Evolutionary conservation across 2,329 filamentous ascomycete genomes (phyloP).

Genomic region (Pseudocercospora vitis): DNA sequence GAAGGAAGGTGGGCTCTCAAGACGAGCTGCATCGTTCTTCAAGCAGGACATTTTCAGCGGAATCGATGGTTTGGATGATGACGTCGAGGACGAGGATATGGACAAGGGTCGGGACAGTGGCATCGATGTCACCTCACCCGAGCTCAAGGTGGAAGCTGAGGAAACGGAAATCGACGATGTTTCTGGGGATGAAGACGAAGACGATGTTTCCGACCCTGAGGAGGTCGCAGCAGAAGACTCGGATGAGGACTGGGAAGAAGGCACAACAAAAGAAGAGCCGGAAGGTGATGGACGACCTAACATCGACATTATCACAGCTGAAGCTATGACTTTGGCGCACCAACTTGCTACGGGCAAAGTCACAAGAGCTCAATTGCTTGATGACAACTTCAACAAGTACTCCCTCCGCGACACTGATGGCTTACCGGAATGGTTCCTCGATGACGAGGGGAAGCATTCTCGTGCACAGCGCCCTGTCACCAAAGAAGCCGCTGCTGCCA

Average conservation of each 20-base stretch:
- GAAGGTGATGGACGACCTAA: conserved; percentile 62
- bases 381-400: conserved; percentile 92
- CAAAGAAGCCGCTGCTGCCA: conserved; percentile 83
- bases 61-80: conserved; percentile 62
- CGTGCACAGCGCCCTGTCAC: conserved; percentile 84
- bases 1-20: conserved; percentile 65
- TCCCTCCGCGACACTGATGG: conserved; percentile 88
- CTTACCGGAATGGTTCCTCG: conserved; percentile 95
- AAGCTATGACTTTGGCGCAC: conserved; percentile 97
- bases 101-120: conserved; percentile 49
- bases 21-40: conserved; percentile 84
- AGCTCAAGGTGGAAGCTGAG: conserved; percentile 28
- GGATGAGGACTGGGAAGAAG: conserved; percentile 60
- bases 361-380: conserved; percentile 74
- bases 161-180: conserved; percentile 24
- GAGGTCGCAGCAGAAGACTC: conserved; percentile 39
- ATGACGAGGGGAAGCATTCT: conserved; percentile 84
- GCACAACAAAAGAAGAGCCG: conserved; percentile 53
- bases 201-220: conserved; percentile 33
- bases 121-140: conserved; percentile 39
- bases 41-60: conserved; percentile 91
- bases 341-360: conserved; percentile 84
- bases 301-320: conserved; percentile 98
- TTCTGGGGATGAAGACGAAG: conserved; percentile 19
- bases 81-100: conserved; percentile 38